A percentile compares a stretch with the other conserved stretches of the same genome.
phyloP scores from a whole-genome alignment of 176 grass and related monocot species.

The Phyllostachys edulis region DNA sequence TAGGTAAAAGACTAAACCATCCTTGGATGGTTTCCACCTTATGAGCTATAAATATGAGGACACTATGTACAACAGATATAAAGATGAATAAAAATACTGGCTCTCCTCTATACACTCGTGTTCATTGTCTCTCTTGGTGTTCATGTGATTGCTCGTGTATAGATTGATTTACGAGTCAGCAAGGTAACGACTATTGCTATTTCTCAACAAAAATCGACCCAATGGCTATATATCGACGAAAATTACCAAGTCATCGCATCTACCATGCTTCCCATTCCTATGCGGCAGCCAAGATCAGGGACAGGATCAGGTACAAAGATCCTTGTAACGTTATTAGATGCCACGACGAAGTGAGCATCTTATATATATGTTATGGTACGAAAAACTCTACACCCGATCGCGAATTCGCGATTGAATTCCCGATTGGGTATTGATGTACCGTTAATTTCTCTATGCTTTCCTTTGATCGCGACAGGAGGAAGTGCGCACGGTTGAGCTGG shows the following conservation, averaged over 20 bases:
- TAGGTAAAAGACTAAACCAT: too few relatives aligned
- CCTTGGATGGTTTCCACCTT: too few relatives aligned
- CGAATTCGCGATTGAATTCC: background rate
- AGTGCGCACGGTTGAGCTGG: constrained; percentile 13
- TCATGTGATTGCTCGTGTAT: too few relatives aligned
- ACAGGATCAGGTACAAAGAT: background rate
- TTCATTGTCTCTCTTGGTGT: too few relatives aligned
- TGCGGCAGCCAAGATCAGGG: background rate
- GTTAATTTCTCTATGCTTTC: background rate
- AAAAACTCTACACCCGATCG: background rate
- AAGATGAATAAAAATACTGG: too few relatives aligned
- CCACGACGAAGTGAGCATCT: background rate
- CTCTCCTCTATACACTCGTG: too few relatives aligned
- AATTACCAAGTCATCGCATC: background rate
- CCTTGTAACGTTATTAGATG: background rate
- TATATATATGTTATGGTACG: background rate
- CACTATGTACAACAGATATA: too few relatives aligned
- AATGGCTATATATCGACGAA: background rate
- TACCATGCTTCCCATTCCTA: background rate
- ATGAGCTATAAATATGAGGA: too few relatives aligned
- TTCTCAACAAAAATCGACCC: background rate
- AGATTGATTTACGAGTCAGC: too few relatives aligned
- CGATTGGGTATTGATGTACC: background rate
- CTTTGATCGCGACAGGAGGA: background rate
- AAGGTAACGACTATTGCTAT: too few relatives aligned